Evolutionary conservation across 345 rosid species (phyloP).

Genomic region (Melaleuca quinquenervia): DNA sequence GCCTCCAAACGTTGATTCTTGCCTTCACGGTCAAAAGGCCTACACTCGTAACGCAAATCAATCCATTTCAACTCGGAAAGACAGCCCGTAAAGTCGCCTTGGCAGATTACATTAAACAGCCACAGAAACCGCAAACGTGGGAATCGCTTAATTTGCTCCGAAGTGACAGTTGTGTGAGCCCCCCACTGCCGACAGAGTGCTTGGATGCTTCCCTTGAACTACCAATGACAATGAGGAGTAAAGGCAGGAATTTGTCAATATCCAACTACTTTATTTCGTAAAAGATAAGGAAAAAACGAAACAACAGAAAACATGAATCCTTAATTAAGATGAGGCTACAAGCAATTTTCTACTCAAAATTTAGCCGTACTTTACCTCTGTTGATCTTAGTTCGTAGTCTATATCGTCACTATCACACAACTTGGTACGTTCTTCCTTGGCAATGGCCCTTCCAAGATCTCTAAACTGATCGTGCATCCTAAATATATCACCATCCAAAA

Average conservation of each 20-base stretch:
- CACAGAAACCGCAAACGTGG: fast-evolving
- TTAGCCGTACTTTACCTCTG: not conserved
- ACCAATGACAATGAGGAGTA: not conserved
- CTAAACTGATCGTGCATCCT: not conserved
- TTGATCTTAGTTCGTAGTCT: fast-evolving
- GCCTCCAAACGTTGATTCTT: no score
- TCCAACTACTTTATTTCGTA: not conserved
- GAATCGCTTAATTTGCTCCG: not conserved
- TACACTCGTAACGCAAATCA: fast-evolving
- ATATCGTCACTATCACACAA: fast-evolving
- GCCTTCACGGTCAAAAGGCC: no score
- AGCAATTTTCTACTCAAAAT: not conserved
- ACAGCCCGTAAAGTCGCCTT: not conserved
- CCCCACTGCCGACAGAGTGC: not conserved
- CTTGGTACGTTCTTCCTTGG: fast-evolving
- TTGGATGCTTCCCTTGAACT: not conserved
- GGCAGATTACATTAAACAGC: fast-evolving
- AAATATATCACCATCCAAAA: fast-evolving
- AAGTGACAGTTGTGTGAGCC: fast-evolving
- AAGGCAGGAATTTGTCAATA: not conserved
- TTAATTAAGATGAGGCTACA: not conserved
- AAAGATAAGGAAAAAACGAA: not conserved
- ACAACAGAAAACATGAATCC: not conserved
- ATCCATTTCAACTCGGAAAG: not conserved
- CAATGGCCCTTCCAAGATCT: not conserved